These are phyloP conservation scores for Saccharomycopsis capsularis DNA, from an alignment of 805 yeast genomes.

Conservation along the genomic window DNA sequence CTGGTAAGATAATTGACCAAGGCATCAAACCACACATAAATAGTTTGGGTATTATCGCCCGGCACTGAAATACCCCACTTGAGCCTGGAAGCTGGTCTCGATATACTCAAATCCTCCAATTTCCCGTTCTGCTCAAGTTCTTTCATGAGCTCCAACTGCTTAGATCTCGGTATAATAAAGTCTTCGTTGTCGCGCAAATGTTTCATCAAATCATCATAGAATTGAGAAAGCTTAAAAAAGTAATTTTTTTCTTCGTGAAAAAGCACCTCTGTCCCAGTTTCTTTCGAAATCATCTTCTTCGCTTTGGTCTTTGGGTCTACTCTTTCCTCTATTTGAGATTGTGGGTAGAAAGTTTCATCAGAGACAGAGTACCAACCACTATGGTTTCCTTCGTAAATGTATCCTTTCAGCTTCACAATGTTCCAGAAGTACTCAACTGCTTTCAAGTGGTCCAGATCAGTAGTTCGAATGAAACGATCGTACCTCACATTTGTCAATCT, in stretches of 20 bases:
- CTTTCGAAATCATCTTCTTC: slow-evolving; percentile 39
- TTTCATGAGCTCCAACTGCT: slow-evolving; percentile 45
- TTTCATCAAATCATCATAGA: slow-evolving; percentile 47
- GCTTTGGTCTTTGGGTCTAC: slow-evolving; percentile 27
- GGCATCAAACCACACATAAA: slow-evolving; percentile 98
- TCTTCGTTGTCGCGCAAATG: slow-evolving; percentile 41
- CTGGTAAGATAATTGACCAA: slow-evolving; percentile 76
- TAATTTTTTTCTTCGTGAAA: slow-evolving; percentile 79
- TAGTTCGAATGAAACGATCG: slow-evolving; percentile 83
- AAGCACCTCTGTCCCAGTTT: slow-evolving; percentile 68
- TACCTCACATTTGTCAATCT: slow-evolving; percentile 46
- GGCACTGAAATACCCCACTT: slow-evolving; percentile 93
- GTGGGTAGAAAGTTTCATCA: slow-evolving; percentile 93
- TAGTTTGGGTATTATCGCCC: slow-evolving; percentile 61
- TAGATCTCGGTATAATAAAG: slow-evolving; percentile 61
- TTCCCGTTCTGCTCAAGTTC: slow-evolving; percentile 43
- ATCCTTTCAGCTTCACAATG: slow-evolving; percentile 48
- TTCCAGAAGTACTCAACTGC: slow-evolving; percentile 72
- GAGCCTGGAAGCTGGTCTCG: slow-evolving; percentile 72
- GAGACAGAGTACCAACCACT: slow-evolving; percentile 92
- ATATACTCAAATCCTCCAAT: slow-evolving; percentile 71
- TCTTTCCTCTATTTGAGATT: slow-evolving; percentile 51
- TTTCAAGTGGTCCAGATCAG: slow-evolving; percentile 68
- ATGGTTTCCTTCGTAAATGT: slow-evolving; percentile 76
- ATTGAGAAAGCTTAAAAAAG: slow-evolving; percentile 67